Conservation (phyloP, 805 yeast genomes). For the Wickerhamomyces kurtzmanii region DNA sequence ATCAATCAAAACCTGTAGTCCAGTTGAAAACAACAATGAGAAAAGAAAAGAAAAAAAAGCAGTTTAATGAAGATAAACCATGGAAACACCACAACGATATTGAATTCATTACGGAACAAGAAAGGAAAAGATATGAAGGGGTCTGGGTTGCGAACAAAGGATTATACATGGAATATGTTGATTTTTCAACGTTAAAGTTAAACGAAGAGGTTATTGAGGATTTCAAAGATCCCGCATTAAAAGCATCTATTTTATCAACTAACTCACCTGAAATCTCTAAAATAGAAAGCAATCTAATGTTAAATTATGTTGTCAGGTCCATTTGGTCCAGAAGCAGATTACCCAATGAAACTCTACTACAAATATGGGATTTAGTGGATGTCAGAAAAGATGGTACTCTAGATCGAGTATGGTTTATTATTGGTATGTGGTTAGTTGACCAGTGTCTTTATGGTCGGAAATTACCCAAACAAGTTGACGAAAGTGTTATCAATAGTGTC, state of each 20-base stretch:
- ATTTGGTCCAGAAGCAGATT: slow-evolving; percentile 77
- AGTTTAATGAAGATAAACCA: slow-evolving; percentile 82
- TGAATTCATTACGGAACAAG: slow-evolving; percentile 42
- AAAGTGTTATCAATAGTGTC: slow-evolving; percentile 75
- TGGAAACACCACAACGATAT: slow-evolving; percentile 81
- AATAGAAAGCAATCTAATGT: slow-evolving; percentile 17
- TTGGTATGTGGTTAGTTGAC: slow-evolving; percentile 98
- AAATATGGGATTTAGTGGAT: slow-evolving; percentile 69
- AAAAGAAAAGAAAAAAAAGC: slow-evolving; percentile 18
- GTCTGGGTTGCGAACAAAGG: slow-evolving; percentile 90
- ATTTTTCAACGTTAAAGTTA: slow-evolving; percentile 7
- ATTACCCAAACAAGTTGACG: slow-evolving; percentile 61
- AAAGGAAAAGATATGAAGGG: slow-evolving; percentile 85
- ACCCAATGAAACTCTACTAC: slow-evolving; percentile 46
- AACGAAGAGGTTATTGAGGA: slow-evolving; percentile 13
- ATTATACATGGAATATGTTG: slow-evolving; percentile 31
- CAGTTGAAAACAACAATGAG: slow-evolving; percentile 17
- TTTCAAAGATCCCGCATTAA: slow-evolving; percentile 11
- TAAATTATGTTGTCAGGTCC: slow-evolving; percentile 51
- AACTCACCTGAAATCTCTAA: slow-evolving; percentile 13
- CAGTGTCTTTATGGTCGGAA: slow-evolving; percentile 93
- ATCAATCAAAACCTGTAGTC: slow-evolving; percentile 10
- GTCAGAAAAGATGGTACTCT: slow-evolving; percentile 61
- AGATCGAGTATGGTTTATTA: slow-evolving; percentile 72
- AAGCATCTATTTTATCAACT: slow-evolving; percentile 17